A percentile compares a stretch with the other conserved stretches of the same genome.
phyloP scores from a whole-genome alignment of 2,329 filamentous ascomycete genomes.

The Exophiala viscosa region DNA sequence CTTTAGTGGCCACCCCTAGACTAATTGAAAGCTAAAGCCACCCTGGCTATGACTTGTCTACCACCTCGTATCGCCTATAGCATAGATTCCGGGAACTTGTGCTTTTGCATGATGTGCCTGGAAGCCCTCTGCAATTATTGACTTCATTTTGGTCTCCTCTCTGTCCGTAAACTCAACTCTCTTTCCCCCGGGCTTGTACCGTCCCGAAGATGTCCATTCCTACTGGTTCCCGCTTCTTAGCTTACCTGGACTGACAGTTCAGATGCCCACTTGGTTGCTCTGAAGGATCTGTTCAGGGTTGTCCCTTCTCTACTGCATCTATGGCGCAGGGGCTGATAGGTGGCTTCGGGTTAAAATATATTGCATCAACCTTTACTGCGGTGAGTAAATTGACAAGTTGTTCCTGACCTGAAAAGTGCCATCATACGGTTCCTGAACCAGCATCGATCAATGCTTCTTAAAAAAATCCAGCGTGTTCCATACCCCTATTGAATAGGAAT shows the following conservation, averaged over 20 bases:
- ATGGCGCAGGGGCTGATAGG: conserved; percentile 2
- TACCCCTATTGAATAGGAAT: conserved; percentile 5
- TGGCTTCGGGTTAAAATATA: not conserved
- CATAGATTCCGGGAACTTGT: too few relatives aligned
- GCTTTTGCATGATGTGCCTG: too few relatives aligned
- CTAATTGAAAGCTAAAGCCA: too few relatives aligned
- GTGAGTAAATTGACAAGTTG: not conserved
- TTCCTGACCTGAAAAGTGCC: not conserved
- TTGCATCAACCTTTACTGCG: not conserved
- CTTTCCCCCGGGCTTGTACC: not conserved
- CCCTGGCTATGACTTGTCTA: too few relatives aligned
- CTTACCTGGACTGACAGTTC: not conserved
- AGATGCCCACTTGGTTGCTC: conserved; percentile 3
- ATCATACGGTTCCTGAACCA: not conserved
- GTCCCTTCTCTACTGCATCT: not conserved
- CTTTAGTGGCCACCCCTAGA: too few relatives aligned
- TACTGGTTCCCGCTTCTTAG: not conserved
- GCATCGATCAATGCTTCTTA: not conserved
- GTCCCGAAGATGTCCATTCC: not conserved
- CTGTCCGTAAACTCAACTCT: not conserved
- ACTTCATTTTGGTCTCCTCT: not conserved
- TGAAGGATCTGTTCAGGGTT: not conserved
- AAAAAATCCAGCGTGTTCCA: conserved; percentile 11
- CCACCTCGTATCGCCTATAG: too few relatives aligned
- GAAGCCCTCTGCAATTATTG: too few relatives aligned